Percentiles rank a stretch among this genome's conserved stretches.
phyloP scores from a whole-genome alignment of 192 early-diverging fungal species.

The Coemansia sp. region DNA sequence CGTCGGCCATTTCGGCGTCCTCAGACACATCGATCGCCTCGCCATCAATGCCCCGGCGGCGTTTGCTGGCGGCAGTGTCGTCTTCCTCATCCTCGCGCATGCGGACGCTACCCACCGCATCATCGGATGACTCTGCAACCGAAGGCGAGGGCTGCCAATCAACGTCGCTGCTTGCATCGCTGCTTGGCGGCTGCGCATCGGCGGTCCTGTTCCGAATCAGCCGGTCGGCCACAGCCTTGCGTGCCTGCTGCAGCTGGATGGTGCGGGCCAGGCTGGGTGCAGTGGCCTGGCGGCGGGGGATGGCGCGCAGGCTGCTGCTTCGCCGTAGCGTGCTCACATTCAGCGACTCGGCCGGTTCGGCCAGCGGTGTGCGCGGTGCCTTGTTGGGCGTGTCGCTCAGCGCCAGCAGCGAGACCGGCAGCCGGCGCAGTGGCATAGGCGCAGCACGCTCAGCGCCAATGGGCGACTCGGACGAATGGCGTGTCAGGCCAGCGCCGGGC shows the following conservation, averaged over 20 bases:
- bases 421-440: slow-evolving; percentile 35
- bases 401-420: slow-evolving; percentile 41
- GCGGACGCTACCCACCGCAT: slow-evolving; percentile 15
- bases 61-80: slow-evolving; percentile 15
- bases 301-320: slow-evolving; percentile 18
- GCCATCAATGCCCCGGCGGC: slow-evolving; percentile 23
- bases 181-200: neutral
- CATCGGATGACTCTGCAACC: neutral
- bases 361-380: slow-evolving; percentile 13
- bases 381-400: slow-evolving; percentile 29
- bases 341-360: slow-evolving; percentile 7
- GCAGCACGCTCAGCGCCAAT: slow-evolving; percentile 8
- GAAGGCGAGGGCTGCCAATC: neutral
- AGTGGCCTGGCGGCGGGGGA: slow-evolving; percentile 22
- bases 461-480: neutral
- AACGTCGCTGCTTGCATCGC: slow-evolving; percentile 1
- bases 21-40: slow-evolving; percentile 11
- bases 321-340: slow-evolving; percentile 29
- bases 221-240: slow-evolving; percentile 46
- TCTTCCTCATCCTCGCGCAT: slow-evolving; percentile 28
- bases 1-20: slow-evolving; percentile 15
- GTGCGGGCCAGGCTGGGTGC: slow-evolving; percentile 48
- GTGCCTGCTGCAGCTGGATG: slow-evolving; percentile 53
- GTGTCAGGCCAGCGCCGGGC: neutral
- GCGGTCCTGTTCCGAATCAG: slow-evolving; percentile 17